phyloP scores from a whole-genome alignment of 139 green algal genomes.

The Volvox reticuliferus region DNA sequence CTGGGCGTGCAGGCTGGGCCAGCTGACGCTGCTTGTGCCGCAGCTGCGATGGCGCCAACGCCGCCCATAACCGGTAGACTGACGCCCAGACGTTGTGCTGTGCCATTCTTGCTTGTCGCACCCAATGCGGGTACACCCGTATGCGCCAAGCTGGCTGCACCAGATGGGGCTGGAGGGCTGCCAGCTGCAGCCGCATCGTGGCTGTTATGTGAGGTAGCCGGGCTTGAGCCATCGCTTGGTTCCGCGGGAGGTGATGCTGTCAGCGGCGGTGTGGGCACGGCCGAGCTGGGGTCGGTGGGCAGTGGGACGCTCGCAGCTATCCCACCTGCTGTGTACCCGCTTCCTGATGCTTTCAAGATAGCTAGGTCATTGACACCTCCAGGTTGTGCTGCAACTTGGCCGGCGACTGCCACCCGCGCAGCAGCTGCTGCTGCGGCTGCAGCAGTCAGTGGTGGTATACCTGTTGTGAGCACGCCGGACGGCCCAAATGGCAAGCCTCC shows the following conservation, averaged over 20 bases:
- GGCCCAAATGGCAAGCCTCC: background rate
- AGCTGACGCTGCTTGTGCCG: background rate
- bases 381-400: background rate
- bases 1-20: background rate
- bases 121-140: background rate
- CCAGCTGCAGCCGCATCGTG: slow-evolving; percentile 1
- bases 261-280: slow-evolving; percentile 30
- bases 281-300: background rate
- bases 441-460: background rate
- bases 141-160: background rate
- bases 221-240: slow-evolving; percentile 34
- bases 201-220: slow-evolving; percentile 18
- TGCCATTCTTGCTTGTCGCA: background rate
- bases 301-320: slow-evolving; percentile 10
- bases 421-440: background rate
- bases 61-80: background rate
- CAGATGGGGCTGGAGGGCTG: background rate
- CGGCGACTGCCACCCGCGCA: background rate
- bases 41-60: slow-evolving; percentile 26
- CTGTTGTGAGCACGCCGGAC: background rate
- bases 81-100: background rate
- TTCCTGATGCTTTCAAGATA: background rate
- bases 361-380: background rate
- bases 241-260: slow-evolving; percentile 9
- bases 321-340: background rate